Base-by-base conservation (phyloP, 768 basidiomycete species). In the Sporobolomyces pararoseus region DNA sequence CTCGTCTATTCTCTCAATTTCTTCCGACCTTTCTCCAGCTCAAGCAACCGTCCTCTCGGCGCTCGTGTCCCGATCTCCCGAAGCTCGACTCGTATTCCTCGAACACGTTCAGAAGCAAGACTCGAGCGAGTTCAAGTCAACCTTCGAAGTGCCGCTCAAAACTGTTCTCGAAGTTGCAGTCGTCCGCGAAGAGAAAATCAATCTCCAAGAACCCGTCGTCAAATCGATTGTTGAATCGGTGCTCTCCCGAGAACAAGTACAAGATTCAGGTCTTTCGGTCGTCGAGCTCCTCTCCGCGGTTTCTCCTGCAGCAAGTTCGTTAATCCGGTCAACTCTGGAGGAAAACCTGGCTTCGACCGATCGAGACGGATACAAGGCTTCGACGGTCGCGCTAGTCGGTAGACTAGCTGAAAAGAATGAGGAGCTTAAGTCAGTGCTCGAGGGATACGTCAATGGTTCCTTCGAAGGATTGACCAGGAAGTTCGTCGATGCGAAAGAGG, bases 401-500 rank as follows among this genome's bases (percentile, higher is more conserved):
- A 27, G 57, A 3, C 54, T 68, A 13, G 66, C 63, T 0, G 21
- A 50, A 23, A 27, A 23, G 34, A 39, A 51, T 0, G 21, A n/a
- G 1, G 25, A 17, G 21, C 47, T 62, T 27, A 29, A 19, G 27
- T n/a, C 6, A 5, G 47, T 50, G 3, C 37, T 73, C 25, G 54
- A 47, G 14, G 46, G 12, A 9, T 57, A 42, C 29, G 70, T 71
- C 9, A 68, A 68, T 23, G 59, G 31, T 0, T 23, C 59, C 10
- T 59, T 66, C 23, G 72, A 52, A 3, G 65, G 63, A 5, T 32
- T 66, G 14, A 60, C 62, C 14, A 17, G 66, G 7, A 35, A 34
- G n/a, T 71, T 66, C 9, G 65, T 53, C 29, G 67, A 68, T 27
- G 47, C 47, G 19, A 63, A 69, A 19, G 63, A 65, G 21, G 70